Evolutionary conservation across 2,329 filamentous ascomycete species (phyloP), one percentile per base, ranked within the genome.

Genomic region (Rhynchosporium graminicola): DNA sequence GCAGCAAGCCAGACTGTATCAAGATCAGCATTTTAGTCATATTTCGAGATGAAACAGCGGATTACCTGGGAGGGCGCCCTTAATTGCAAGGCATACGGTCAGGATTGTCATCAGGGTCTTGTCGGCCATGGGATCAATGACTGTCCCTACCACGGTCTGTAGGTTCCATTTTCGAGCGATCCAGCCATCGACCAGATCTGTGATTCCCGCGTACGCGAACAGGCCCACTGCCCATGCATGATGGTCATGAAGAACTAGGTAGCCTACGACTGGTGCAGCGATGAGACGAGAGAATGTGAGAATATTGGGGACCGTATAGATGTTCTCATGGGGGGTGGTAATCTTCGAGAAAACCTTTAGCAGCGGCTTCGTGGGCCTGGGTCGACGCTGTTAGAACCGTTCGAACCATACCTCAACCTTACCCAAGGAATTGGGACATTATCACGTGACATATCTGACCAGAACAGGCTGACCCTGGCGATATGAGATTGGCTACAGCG

Each of bases 111-210:
- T 98, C 67, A 99, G 83, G 8, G 87, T 84, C 79, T 99, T 99
- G 77, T 99, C 95, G 3, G 95, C 95, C 90, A 97, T 95, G 5
- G 95, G 95, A 72, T 97, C 93, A 65, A 99, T 92, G 36, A 99
- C 87, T 60, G 91, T 96, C 60, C 95, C 95, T 9, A 98, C 92
- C 1, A 99, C 94, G 0, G 95, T 98, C 76, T 95, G 90, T 62
- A 92, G 83, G 57, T 94, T 89, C 87, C 90, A 98, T 64, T 83
- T 84, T 46, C 95, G 86, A 31, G 95, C 95, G 71, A 99, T 95
- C 83, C 89, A 98, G 62, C 95, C 95, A 75, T 99, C 95, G 2
- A 98, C 83, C 6, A 97, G 81, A 74, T 99, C 95, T 0, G 94
- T 97, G 69, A 97, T 80, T 52, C 92, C 92, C 3, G 95, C 94